Evolutionary conservation across 116 monocot genomes (phyloP), one percentile per base, ranked within the genome.

Genomic region (Dioscorea cayenensis): DNA sequence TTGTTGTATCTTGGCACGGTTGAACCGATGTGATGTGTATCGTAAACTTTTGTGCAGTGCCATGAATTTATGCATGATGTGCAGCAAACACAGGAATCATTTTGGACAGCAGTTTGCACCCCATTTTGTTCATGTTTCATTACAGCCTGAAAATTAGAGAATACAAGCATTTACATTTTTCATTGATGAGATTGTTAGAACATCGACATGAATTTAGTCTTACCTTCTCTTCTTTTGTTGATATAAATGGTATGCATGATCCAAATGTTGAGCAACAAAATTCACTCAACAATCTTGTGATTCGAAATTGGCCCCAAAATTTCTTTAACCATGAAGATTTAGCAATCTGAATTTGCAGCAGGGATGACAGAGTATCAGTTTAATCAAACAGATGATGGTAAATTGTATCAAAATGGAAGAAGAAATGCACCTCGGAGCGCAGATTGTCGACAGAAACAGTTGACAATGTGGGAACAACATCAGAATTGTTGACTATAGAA

Each of bases 391-490:
- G 23, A 62, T 7, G 62, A 3, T 0, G 23, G 3, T 62, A 23
- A 7, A 62, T 62, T 62, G 20, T 23, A 27, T 23, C 22, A 22
- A 23, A 22, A 62, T 62, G 10, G 25, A 20, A 23, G 16, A 13
- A 52, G 52, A 52, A 55, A 2, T 19, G 62, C 61, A 76, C 69
- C 76, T 64, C 76, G 20, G 38, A 37, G 25, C 49, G 63, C 11
- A 76, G 68, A 63, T 63, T 32, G 23, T 37, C 66, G 1, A 55
- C 60, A 5, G 59, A 52, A n/a, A 52, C 67, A 38, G 52, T 25
- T 23, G 55, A 60, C 27, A 67, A 60, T 68, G 67, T 59, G 7
- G 68, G 68, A 23, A 75, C 75, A 13, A 75, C 7, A 37, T 67
- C 75, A 59, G 75, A 20, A 68, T 22, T 11, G 67, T 73, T 73